Evolutionary conservation across 176 grass and related monocot species (phyloP).

Genomic region (Avena sativa): DNA sequence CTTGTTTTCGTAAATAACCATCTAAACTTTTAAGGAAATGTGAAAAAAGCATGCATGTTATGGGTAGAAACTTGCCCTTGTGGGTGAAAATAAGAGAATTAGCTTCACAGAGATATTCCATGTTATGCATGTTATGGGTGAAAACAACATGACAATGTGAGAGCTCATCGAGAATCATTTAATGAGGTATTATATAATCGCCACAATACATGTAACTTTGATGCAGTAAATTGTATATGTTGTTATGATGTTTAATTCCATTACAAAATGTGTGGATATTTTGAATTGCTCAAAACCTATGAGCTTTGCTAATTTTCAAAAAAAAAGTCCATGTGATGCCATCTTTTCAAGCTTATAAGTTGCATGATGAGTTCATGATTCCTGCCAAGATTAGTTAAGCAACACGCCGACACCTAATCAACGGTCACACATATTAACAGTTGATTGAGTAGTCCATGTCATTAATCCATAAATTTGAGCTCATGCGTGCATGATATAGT

Average conservation of each 20-base stretch:
- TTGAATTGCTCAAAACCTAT: neutral
- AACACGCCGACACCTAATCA: neutral
- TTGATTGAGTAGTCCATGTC: neutral
- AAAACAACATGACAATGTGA: neutral
- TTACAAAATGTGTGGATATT: neutral
- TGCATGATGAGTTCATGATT: neutral
- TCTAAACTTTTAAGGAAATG: neutral
- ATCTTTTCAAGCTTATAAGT: neutral
- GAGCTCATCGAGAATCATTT: neutral
- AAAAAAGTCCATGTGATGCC: neutral
- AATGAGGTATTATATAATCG: neutral
- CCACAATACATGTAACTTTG: neutral
- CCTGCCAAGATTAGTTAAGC: neutral
- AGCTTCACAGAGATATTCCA: no score
- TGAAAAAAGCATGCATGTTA: neutral
- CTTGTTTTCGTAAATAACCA: neutral
- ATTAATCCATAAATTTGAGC: constrained; percentile 15
- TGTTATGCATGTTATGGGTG: no score
- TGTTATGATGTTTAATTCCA: neutral
- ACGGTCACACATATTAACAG: neutral
- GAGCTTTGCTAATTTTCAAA: neutral
- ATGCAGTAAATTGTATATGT: neutral
- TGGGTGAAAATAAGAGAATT: neutral
- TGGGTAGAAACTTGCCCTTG: neutral
- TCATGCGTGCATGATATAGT: constrained; percentile 30